phyloP scores from a whole-genome alignment of 108 stramenopile genomes.

The Hondaea fermentalgiana region DNA sequence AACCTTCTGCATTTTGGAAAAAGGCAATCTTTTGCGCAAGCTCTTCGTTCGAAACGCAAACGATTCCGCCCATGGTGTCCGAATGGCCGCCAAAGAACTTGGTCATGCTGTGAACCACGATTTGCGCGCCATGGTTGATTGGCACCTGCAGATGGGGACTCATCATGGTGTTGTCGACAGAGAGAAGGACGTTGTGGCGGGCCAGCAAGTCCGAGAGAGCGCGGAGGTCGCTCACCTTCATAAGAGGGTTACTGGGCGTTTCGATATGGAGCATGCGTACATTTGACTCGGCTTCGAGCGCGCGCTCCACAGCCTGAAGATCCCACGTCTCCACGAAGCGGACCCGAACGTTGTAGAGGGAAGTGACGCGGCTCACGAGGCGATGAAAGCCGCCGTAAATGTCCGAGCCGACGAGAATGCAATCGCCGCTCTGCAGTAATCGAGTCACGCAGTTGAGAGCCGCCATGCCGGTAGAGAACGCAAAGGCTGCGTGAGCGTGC shows the following conservation, averaged over 20 bases:
- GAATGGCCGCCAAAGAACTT: conserved; percentile 32
- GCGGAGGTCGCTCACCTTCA: conserved; percentile 22
- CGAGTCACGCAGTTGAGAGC: conserved; percentile 23
- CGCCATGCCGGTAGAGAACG: conserved; percentile 32
- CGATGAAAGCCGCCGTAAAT: conserved; percentile 30
- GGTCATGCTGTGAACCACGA: conserved; percentile 31
- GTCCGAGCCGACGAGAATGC: conserved; percentile 20
- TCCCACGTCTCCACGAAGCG: neutral
- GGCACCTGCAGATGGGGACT: conserved; percentile 19
- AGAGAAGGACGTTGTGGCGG: neutral
- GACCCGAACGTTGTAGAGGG: neutral
- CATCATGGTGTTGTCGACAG: conserved; percentile 32
- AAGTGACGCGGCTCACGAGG: neutral
- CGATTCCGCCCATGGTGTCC: conserved; percentile 27
- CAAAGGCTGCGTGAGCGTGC: neutral
- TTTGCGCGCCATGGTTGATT: conserved; percentile 25
- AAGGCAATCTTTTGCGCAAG: conserved; percentile 1
- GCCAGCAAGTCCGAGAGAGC: neutral
- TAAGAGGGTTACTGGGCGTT: conserved; percentile 30
- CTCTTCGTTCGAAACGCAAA: conserved; percentile 2
- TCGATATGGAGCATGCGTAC: conserved; percentile 16
- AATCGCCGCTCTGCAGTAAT: neutral
- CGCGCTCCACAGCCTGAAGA: neutral
- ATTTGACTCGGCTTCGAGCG: neutral
- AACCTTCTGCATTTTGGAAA: conserved; percentile 28